These are phyloP conservation scores for Cicer cuneatum DNA, from an alignment of 306 rosid species.

Conservation along the genomic window DNA sequence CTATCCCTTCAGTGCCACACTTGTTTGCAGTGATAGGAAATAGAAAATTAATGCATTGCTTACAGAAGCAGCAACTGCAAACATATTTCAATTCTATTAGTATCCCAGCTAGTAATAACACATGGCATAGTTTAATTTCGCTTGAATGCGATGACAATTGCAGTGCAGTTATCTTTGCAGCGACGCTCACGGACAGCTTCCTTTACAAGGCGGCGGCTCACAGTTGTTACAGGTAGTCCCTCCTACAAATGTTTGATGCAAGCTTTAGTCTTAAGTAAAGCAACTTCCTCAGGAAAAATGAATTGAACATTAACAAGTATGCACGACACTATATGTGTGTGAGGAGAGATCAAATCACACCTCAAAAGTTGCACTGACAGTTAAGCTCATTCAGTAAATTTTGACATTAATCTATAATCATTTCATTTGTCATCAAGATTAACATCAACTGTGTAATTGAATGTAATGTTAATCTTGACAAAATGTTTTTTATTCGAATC, in stretches of 20 bases:
- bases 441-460: too few relatives aligned
- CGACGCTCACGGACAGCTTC: constrained; percentile 86
- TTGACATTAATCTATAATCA: too few relatives aligned
- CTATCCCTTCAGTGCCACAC: background rate
- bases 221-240: constrained; percentile 66
- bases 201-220: constrained; percentile 75
- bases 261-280: constrained; percentile 4
- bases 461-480: too few relatives aligned
- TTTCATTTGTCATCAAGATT: too few relatives aligned
- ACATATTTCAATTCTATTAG: constrained; percentile 17
- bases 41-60: constrained; percentile 33
- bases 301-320: background rate
- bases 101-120: background rate
- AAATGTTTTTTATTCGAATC: too few relatives aligned
- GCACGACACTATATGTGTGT: too few relatives aligned
- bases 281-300: background rate
- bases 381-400: too few relatives aligned
- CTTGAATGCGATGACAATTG: constrained; percentile 70
- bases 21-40: constrained; percentile 16
- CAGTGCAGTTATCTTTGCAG: constrained; percentile 93
- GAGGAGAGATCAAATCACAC: too few relatives aligned
- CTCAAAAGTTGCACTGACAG: too few relatives aligned
- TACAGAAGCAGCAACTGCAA: constrained; percentile 34
- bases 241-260: constrained; percentile 57
- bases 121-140: constrained; percentile 43